Evolutionary conservation across 805 yeast species (phyloP), one percentile per base, ranked within the genome.

Genomic region (Cyberlindnera xylosilytica): DNA sequence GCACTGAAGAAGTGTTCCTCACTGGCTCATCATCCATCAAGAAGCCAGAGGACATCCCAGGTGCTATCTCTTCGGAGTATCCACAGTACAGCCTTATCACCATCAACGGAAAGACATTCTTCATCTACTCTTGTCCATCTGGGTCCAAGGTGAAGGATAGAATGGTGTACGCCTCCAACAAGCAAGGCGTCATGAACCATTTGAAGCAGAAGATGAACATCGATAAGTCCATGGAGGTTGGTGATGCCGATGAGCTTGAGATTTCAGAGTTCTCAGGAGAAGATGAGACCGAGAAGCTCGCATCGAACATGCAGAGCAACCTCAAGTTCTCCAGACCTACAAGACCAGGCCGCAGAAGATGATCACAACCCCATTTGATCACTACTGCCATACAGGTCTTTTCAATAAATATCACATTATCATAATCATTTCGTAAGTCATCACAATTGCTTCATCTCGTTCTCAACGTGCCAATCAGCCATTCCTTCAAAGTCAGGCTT

Each of bases 131-230:
- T 7, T 90, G 97, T 62, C 98, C 99, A 4, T 79, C 95, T 0
- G 89, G 90, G 1, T 83, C 96, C 33, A 82, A 81, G 63, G 93
- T 93, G 31, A 85, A 83, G 62, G 93, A 89, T 39, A 76, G 98
- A 54, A 91, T 91, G 97, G 62, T 89, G 38, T 88, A 89, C 57
- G 98, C 99, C 1, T 77, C 96, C 3, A 83, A 83, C 47, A 83
- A 81, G 57, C 72, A 70, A 39, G 84, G 83, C 7, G 72, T 84
- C 41, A 62, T 80, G 26, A 70, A 68, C 35, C 70, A 74, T 44
- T 65, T 85, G 57, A 69, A 72, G 46, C 47, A 57, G 16, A 44
- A 57, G 7, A 4, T 35, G n/a, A 42, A 29, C 6, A 52, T 72
- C 27, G 57, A 60, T 9, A 69, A 69, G 27, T 75, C 75, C 38